Conservation (phyloP, 2,329 filamentous ascomycete genomes). For the Trichoderma sp. region DNA sequence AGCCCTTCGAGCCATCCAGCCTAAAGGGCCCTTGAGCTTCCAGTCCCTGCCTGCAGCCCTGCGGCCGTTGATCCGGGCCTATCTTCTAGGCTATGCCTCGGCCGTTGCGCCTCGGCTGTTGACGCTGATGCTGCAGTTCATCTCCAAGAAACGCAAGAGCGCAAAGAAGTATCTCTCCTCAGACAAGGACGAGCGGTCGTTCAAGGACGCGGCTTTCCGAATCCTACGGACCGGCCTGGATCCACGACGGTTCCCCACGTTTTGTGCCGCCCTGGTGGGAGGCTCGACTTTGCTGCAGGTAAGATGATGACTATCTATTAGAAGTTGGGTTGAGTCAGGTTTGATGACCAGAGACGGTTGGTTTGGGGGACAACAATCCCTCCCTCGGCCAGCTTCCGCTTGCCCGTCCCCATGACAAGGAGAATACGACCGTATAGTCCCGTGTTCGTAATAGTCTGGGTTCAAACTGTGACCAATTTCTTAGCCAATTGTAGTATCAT, state of each 20-base stretch:
- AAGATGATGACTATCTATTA: conserved; percentile 26
- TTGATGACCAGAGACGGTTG: neutral
- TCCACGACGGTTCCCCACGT: conserved; percentile 57
- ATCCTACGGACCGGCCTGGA: conserved; percentile 54
- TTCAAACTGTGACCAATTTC: neutral
- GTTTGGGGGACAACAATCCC: too few species aligned
- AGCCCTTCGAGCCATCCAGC: conserved; percentile 11
- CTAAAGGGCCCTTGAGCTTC: conserved; percentile 24
- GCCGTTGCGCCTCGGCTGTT: conserved; percentile 56
- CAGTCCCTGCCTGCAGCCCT: conserved; percentile 47
- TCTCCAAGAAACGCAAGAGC: conserved; percentile 39
- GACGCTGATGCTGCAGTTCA: conserved; percentile 52
- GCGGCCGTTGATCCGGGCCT: conserved; percentile 58
- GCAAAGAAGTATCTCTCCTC: conserved; percentile 30
- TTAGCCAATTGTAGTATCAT: neutral
- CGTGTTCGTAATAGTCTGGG: neutral
- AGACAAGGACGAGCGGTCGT: conserved; percentile 32
- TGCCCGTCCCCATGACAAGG: neutral
- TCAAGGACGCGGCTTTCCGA: conserved; percentile 34
- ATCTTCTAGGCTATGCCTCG: conserved; percentile 60
- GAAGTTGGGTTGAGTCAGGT: neutral
- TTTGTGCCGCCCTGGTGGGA: conserved; percentile 60
- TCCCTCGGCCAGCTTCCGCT: neutral
- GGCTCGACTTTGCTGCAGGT: conserved; percentile 62
- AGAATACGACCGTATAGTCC: neutral